Evolutionary conservation across 306 rosid species (phyloP).

Genomic region (Castanea mollissima): DNA sequence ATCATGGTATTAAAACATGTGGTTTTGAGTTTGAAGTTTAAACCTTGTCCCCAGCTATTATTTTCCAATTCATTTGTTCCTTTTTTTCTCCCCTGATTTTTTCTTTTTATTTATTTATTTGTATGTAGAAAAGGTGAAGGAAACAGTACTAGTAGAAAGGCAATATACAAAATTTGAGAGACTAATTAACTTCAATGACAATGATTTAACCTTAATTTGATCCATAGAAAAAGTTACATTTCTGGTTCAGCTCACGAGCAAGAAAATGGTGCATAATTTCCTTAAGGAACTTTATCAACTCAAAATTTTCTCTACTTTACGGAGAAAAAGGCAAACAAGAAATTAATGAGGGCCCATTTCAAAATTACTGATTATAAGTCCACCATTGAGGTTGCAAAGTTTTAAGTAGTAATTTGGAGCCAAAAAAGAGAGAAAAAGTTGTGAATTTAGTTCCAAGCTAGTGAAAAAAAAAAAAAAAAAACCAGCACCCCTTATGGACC

Average conservation of each 20-base stretch:
- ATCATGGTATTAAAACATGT: too few relatives aligned
- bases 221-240: not conserved
- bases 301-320: not conserved
- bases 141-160: too few relatives aligned
- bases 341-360: conserved; percentile 3
- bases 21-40: too few relatives aligned
- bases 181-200: not conserved
- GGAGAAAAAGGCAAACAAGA: not conserved
- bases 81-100: too few relatives aligned
- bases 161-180: too few relatives aligned
- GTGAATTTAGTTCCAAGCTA: conserved; percentile 7
- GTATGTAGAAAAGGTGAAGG: too few relatives aligned
- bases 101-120: too few relatives aligned
- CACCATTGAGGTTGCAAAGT: not conserved
- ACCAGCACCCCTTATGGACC: conserved; percentile 19
- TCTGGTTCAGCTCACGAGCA: not conserved
- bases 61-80: too few relatives aligned
- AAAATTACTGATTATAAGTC: not conserved
- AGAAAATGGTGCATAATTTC: conserved; percentile 20
- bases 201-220: not conserved
- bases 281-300: not conserved
- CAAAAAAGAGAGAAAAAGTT: conserved; percentile 10
- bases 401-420: conserved; percentile 7
- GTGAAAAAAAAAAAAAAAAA: conserved; percentile 11
- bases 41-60: too few relatives aligned